A percentile compares a stretch with the other conserved stretches of the same genome.
These are phyloP conservation scores for Papiliotrema laurentii DNA, from an alignment of 1,284 basidiomycete species.

Conservation along the genomic window DNA sequence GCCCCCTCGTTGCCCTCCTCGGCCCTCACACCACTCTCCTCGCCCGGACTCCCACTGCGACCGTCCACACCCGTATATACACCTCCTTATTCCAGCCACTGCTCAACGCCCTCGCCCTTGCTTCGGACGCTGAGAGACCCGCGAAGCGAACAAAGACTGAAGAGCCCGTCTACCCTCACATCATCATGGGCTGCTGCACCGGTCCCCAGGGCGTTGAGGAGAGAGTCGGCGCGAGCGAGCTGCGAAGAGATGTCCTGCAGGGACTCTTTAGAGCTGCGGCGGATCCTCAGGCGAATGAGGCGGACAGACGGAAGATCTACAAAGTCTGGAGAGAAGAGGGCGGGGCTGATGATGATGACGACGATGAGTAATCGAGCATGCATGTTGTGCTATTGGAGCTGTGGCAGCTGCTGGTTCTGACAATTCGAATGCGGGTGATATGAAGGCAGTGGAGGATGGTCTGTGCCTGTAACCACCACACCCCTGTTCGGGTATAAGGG, in stretches of 20 bases:
- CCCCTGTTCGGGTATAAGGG: too few relatives aligned
- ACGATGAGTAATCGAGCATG: constrained; percentile 9
- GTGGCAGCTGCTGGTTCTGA: too few relatives aligned
- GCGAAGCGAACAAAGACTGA: constrained; percentile 37
- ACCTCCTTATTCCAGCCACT: constrained; percentile 31
- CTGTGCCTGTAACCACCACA: too few relatives aligned
- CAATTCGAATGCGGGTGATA: too few relatives aligned
- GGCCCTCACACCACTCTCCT: constrained; percentile 41
- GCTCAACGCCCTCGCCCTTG: constrained; percentile 17
- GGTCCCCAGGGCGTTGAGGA: constrained; percentile 21
- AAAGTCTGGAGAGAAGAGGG: constrained; percentile 62
- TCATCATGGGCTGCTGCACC: constrained; percentile 24
- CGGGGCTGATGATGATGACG: constrained; percentile 44
- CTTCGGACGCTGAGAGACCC: constrained; percentile 19
- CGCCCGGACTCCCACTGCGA: constrained; percentile 34
- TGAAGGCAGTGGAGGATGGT: too few relatives aligned
- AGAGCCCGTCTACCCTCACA: constrained; percentile 37
- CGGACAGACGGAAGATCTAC: constrained; percentile 78
- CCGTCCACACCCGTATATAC: constrained; percentile 42
- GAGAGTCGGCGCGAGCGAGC: constrained; percentile 15
- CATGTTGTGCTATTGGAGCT: too few relatives aligned
- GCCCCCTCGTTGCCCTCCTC: constrained; percentile 35
- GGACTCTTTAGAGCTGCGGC: constrained; percentile 72
- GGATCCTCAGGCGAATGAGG: constrained; percentile 59
- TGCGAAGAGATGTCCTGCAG: constrained; percentile 61